A percentile compares a stretch with the other conserved stretches of the same genome.
Conservation (phyloP, 1,284 basidiomycete species). For the Ceratobasidium sp. region DNA sequence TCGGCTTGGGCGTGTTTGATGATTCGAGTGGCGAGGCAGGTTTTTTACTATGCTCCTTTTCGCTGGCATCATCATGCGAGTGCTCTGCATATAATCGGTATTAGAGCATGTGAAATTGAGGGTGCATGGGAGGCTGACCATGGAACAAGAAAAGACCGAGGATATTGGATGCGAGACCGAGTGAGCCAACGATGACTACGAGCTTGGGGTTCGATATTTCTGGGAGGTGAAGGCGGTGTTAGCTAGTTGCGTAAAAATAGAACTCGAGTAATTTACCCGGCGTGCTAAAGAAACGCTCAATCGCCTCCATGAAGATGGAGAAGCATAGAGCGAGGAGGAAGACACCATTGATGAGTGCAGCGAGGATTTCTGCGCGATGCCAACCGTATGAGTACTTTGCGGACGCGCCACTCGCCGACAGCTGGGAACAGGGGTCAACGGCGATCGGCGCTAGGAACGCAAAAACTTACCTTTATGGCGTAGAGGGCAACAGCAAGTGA, state of each 20-base stretch:
- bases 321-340: slow-evolving; percentile 97
- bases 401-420: slow-evolving; percentile 51
- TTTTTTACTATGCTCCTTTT: slow-evolving; percentile 34
- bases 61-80: slow-evolving; percentile 64
- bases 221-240: slow-evolving; percentile 55
- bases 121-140: slow-evolving; percentile 68
- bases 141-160: slow-evolving; percentile 96
- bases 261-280: slow-evolving; percentile 68
- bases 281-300: slow-evolving; percentile 88
- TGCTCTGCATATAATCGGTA: slow-evolving; percentile 68
- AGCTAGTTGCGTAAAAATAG: slow-evolving; percentile 17
- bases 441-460: background rate
- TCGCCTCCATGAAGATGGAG: slow-evolving; percentile 93
- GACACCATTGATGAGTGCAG: slow-evolving; percentile 95
- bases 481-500: slow-evolving; percentile 96
- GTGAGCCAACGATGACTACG: slow-evolving; percentile 90
- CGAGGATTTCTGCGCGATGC: slow-evolving; percentile 99
- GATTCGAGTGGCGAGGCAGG: slow-evolving; percentile 31
- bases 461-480: slow-evolving; percentile 85
- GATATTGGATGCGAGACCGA: slow-evolving; percentile 93
- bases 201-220: slow-evolving; percentile 91
- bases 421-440: slow-evolving; percentile 8
- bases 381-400: slow-evolving; percentile 91
- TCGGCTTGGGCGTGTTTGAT: slow-evolving; percentile 52
- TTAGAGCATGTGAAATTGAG: slow-evolving; percentile 21